Evolutionary conservation across 1,139 yeast genomes (phyloP), one percentile per base, ranked within the genome.

Genomic region (Pichia sp.): DNA sequence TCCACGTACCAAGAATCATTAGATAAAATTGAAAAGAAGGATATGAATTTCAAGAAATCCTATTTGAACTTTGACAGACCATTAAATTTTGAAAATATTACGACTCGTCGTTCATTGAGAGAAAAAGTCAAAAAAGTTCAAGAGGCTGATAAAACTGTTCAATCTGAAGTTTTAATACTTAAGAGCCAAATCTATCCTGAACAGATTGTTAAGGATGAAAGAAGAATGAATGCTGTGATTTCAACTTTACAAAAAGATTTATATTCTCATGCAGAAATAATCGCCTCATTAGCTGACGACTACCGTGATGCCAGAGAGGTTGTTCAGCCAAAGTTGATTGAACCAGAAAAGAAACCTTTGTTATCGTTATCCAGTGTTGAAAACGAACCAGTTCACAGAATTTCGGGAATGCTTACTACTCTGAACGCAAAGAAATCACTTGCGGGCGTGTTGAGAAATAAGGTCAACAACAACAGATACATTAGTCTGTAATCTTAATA

Each of bases 171-270:
- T 13, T 44, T 63, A 9, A 27, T 62, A 4, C 30, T 60, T 26
- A 62, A 63, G 32, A 55, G 61, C 39, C 45, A 53, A 15, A 32
- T 60, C 6, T 51, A 55, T 24, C 62, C 64, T 1, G 60, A 57
- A 12, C 50, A 51, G 25, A 24, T 62, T 7, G 38, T 58, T 3
- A 43, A 53, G 8, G 51, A 56, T 43, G 56, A 61, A 12, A 37
- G 53, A 34, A 48, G 49, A 7, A 42, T 63, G 24, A 59, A 59
- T 32, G 32, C 50, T 8, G 48, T 61, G 15, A 23, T 61, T 11
- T 51, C 58, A 4, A 53, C 51, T 12, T 42, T 63, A 20, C 64
- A 61, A 43, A 40, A 53, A 23, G 54, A 52, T 43, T 35, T 60
- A 16, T 53, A 59, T 37, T 20, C 30, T 4, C 56, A 56, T 27